Evolutionary conservation across 192 early-diverging fungal species (phyloP).

Genomic region (Gigaspora rosea): DNA sequence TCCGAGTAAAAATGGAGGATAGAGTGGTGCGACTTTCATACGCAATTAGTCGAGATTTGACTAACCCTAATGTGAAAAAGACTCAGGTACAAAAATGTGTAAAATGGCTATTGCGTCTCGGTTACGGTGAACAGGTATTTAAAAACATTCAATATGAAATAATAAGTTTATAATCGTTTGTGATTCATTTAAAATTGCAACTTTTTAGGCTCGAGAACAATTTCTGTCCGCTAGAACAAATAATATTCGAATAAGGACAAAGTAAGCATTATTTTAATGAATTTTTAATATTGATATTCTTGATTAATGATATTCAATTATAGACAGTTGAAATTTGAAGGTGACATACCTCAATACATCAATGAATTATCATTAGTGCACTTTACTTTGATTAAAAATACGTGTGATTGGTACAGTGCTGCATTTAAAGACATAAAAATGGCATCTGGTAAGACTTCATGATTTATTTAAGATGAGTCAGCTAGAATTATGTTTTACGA

Average conservation of each 20-base stretch:
- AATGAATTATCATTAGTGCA: slow-evolving; percentile 83
- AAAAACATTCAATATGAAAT: not conserved
- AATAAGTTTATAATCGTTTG: not conserved
- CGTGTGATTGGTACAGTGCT: slow-evolving; percentile 93
- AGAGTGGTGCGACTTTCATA: slow-evolving; percentile 45
- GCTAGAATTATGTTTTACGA: not conserved
- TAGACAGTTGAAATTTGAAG: slow-evolving; percentile 87
- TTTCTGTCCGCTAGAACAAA: slow-evolving; percentile 78
- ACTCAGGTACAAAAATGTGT: slow-evolving; percentile 79
- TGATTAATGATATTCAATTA: slow-evolving; percentile 37
- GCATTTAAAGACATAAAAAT: slow-evolving; percentile 88
- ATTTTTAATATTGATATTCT: not conserved
- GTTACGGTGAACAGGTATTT: slow-evolving; percentile 66
- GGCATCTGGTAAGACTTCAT: slow-evolving; percentile 68
- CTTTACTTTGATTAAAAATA: slow-evolving; percentile 91
- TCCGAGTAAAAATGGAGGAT: slow-evolving; percentile 46
- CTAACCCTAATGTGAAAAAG: slow-evolving; percentile 80
- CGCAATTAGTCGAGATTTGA: slow-evolving; percentile 65
- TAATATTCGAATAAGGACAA: slow-evolving; percentile 76
- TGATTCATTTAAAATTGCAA: not conserved
- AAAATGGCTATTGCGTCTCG: slow-evolving; percentile 75
- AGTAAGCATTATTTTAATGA: slow-evolving; percentile 40
- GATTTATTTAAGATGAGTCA: not conserved
- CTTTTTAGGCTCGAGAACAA: slow-evolving; percentile 75
- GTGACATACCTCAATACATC: slow-evolving; percentile 84